Percentiles rank a stretch among this genome's conserved stretches.
phyloP scores from a whole-genome alignment of 148 eudicot species.

The Amaranthus cruentus region DNA sequence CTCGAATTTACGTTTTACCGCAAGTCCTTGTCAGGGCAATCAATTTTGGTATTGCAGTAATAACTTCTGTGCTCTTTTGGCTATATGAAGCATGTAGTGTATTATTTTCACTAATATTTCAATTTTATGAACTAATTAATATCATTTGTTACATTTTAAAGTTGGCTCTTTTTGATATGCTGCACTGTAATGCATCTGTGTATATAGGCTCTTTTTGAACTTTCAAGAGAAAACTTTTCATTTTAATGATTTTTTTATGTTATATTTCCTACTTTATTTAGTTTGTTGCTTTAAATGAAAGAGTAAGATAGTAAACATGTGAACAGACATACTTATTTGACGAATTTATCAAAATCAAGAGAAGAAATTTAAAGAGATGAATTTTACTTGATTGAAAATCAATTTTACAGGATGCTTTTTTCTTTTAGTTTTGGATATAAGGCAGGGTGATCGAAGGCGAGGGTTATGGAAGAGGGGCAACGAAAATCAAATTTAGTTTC shows the following conservation, averaged over 20 bases:
- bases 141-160: neutral
- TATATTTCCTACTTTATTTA: neutral
- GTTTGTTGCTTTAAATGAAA: no score
- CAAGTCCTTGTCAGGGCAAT: constrained; percentile 25
- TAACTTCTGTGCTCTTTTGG: constrained; percentile 12
- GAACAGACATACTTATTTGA: no score
- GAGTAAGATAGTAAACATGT: no score
- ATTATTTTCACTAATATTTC: constrained; percentile 22
- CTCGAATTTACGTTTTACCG: constrained; percentile 9
- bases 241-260: neutral
- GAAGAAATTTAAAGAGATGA: no score
- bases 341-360: no score
- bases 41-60: constrained; percentile 29
- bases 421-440: no score
- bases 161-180: constrained; percentile 6
- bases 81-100: constrained; percentile 20
- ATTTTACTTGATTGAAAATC: no score
- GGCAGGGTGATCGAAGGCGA: no score
- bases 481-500: no score
- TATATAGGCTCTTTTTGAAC: constrained; percentile 11
- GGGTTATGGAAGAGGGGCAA: no score
- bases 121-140: constrained; percentile 14
- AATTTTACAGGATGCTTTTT: no score
- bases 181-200: constrained; percentile 14
- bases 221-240: neutral